These are phyloP conservation scores for Coix lacrymajobi DNA, from an alignment of 176 grass and related monocot genomes.

Conservation along the genomic window DNA sequence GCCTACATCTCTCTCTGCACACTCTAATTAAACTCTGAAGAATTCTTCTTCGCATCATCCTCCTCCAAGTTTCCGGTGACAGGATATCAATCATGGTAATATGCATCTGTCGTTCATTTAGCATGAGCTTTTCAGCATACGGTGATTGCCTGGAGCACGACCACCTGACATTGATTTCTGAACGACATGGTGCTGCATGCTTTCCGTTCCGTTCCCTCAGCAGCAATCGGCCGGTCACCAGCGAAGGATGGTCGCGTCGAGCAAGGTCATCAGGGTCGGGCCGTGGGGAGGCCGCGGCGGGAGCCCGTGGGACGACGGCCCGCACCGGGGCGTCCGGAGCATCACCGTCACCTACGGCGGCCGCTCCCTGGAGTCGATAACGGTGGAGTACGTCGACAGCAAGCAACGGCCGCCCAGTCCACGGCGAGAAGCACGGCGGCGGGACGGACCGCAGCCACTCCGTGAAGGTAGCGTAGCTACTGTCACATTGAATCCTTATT, in stretches of 20 bases:
- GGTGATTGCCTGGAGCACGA: too few relatives aligned
- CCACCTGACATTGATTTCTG: too few relatives aligned
- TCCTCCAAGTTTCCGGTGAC: not conserved
- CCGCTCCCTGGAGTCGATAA: constrained; percentile 25
- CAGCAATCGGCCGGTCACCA: not conserved
- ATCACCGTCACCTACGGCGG: constrained; percentile 26
- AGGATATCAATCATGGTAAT: constrained; percentile 15
- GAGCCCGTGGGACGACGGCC: constrained; percentile 37
- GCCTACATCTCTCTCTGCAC: not conserved
- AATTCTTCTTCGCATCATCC: not conserved
- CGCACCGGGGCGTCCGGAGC: constrained; percentile 24
- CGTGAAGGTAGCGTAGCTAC: not conserved
- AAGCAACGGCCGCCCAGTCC: not conserved
- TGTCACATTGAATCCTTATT: too few relatives aligned
- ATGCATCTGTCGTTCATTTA: not conserved
- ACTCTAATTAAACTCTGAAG: not conserved
- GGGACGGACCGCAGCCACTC: not conserved
- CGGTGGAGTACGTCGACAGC: constrained; percentile 19
- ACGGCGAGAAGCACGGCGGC: constrained; percentile 27
- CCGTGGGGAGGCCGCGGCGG: constrained; percentile 43
- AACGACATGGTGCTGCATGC: too few relatives aligned
- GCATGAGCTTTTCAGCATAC: too few relatives aligned
- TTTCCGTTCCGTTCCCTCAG: not conserved
- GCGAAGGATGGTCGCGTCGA: constrained; percentile 27
- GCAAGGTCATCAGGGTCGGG: constrained; percentile 34